Percentiles rank a stretch among this genome's conserved stretches.
Conservation (phyloP, 495 filamentous ascomycete species). For the Aspergillus carlsbadensis region DNA sequence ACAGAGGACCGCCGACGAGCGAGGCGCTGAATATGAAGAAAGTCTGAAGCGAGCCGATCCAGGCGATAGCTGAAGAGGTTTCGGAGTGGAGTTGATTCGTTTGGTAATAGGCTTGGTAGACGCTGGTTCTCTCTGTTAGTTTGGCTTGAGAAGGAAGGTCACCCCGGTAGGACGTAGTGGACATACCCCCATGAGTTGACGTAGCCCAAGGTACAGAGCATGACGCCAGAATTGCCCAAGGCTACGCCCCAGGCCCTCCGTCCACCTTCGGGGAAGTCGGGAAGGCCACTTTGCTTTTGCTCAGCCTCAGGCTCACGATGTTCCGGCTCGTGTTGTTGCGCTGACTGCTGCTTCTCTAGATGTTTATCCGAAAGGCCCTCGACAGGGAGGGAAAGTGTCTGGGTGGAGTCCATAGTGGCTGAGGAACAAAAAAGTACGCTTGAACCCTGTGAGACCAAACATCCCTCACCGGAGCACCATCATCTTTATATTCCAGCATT, state of each 20-base stretch:
- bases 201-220: constrained; percentile 13
- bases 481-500: no score
- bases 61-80: constrained; percentile 24
- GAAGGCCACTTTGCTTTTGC: neutral
- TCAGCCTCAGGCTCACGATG: no score
- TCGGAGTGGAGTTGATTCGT: constrained; percentile 16
- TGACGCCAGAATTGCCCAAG: constrained; percentile 9
- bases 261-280: constrained; percentile 7
- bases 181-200: constrained; percentile 12
- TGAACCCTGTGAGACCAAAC: no score
- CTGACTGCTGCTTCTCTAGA: no score
- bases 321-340: no score
- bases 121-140: constrained; percentile 4
- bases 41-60: constrained; percentile 54
- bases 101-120: constrained; percentile 34
- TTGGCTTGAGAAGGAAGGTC: neutral
- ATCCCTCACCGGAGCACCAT: no score
- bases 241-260: constrained; percentile 11
- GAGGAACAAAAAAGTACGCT: no score
- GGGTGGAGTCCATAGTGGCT: no score
- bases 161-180: no score
- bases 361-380: no score
- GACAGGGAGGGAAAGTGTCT: no score
- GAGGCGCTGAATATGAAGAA: constrained; percentile 51
- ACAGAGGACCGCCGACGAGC: constrained; percentile 46